Evolutionary conservation across 768 basidiomycete species (phyloP).

Genomic region (Tulasnella sp.): DNA sequence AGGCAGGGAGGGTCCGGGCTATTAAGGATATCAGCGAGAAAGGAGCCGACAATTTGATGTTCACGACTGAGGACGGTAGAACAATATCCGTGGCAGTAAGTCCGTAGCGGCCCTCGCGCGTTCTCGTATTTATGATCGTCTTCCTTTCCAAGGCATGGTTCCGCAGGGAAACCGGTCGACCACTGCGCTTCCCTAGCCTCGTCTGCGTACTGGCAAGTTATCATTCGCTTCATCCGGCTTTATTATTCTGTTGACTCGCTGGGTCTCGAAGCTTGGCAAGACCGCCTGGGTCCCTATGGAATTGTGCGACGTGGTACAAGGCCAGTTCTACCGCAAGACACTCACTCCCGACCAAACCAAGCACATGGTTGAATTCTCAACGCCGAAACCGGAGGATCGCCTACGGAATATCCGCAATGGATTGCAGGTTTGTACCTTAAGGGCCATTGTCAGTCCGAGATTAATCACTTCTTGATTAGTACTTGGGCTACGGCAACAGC

Average conservation of each 20-base stretch:
- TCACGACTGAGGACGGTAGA: conserved; percentile 60
- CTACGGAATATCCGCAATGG: conserved; percentile 59
- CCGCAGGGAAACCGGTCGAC: neutral
- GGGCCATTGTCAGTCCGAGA: too few species aligned
- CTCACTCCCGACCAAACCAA: conserved; percentile 51
- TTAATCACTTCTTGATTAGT: conserved; percentile 36
- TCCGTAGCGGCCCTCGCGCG: conserved; percentile 39
- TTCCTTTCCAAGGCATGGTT: conserved; percentile 14
- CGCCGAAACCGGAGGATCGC: conserved; percentile 62
- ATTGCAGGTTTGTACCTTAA: conserved; percentile 54
- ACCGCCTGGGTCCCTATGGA: conserved; percentile 67
- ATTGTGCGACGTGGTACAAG: conserved; percentile 60
- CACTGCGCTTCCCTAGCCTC: conserved; percentile 60
- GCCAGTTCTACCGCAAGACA: conserved; percentile 74
- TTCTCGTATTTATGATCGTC: conserved; percentile 38
- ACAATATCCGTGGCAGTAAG: conserved; percentile 36
- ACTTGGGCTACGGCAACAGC: conserved; percentile 64
- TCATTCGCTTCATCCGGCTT: neutral
- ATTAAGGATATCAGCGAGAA: conserved; percentile 62
- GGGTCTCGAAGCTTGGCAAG: neutral
- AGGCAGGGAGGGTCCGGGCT: conserved; percentile 50
- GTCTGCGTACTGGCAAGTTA: conserved; percentile 64
- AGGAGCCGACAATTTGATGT: conserved; percentile 59
- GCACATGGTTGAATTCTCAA: conserved; percentile 66
- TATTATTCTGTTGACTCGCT: neutral